Evolutionary conservation across 768 basidiomycete species (phyloP), one percentile per base, ranked within the genome.

Genomic region (Amanita subjunquillea): DNA sequence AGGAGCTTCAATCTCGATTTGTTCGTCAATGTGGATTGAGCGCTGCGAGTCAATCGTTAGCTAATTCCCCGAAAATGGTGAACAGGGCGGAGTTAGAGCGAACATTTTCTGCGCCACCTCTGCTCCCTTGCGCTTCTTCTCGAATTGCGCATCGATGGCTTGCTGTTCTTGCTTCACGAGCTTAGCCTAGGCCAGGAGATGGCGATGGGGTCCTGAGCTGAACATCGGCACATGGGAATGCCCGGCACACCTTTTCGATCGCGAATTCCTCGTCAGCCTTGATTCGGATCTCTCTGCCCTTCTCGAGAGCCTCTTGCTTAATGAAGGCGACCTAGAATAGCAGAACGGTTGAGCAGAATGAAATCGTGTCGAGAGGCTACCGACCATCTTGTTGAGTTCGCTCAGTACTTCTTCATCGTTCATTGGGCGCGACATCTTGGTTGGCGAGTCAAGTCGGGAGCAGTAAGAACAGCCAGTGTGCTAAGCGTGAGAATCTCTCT

Each of bases 191-290:
- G 25, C 23, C 13, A 15, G 6, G 23, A 17, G 2, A 23, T 9
- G 38, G 29, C 36, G 37, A 4, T 48, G 37, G 46, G 25, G 38
- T 27, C 17, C 55, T 44, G 30, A 55, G 55, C 42, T 27, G 23
- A 39, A 43, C 34, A 25, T 6, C 37, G 5, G 46, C 34, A 27
- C 5, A 13, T 43, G 23, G 37, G 22, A 15, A 20, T 20, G 15
- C 10, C 7, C 9, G 9, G 25, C 57, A 54, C 51, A 84, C 94
- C 80, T 99, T 99, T 68, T 99, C 96, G 59, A 99, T 98, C 17
- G 95, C 88, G 64, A 98, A 98, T 71, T 99, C 95, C 67, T 98
- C 94, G 56, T 99, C 93, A 0, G 96, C 95, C 68, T 99, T 99
- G 55, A 97, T 91, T 57, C 79, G 85, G 56, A 99, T 93, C 71